phyloP scores from a whole-genome alignment of 106 monocot genomes.

The Dendrobium catenatum region DNA sequence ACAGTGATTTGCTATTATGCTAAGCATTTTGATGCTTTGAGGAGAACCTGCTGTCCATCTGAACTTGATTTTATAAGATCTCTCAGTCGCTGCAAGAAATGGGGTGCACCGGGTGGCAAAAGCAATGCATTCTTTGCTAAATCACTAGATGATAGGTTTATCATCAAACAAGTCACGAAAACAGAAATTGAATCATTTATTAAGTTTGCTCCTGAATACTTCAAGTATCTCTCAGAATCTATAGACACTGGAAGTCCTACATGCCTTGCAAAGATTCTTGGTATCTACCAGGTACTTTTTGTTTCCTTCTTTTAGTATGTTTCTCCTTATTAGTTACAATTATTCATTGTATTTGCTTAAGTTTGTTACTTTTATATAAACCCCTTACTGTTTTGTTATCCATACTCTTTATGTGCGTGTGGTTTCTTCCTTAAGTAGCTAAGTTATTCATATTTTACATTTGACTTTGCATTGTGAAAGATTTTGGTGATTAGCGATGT shows the following conservation, averaged over 20 bases:
- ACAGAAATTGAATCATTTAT: slow-evolving; percentile 88
- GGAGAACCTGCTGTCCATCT: slow-evolving; percentile 73
- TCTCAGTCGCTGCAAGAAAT: slow-evolving; percentile 96
- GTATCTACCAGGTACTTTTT: slow-evolving; percentile 75
- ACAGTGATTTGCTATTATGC: slow-evolving; percentile 85
- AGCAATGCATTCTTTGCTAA: slow-evolving; percentile 99
- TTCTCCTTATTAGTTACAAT: background rate
- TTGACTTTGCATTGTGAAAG: background rate
- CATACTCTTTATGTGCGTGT: background rate
- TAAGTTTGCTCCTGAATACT: slow-evolving; percentile 82
- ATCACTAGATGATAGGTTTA: slow-evolving; percentile 91
- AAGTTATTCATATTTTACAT: background rate
- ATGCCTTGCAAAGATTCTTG: slow-evolving; percentile 88
- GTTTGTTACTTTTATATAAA: background rate
- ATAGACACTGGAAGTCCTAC: slow-evolving; percentile 79
- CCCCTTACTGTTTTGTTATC: background rate
- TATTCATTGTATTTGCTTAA: background rate
- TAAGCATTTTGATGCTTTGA: slow-evolving; percentile 62
- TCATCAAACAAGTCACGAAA: slow-evolving; percentile 92
- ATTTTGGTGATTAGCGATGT: background rate
- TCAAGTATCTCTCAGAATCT: slow-evolving; percentile 75
- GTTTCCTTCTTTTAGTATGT: background rate
- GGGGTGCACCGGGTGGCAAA: slow-evolving; percentile 91
- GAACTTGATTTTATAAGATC: slow-evolving; percentile 87
- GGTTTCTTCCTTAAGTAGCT: background rate